These are phyloP conservation scores for Colletotrichum somersetense DNA, from an alignment of 2,329 filamentous ascomycete genomes.

Conservation along the genomic window DNA sequence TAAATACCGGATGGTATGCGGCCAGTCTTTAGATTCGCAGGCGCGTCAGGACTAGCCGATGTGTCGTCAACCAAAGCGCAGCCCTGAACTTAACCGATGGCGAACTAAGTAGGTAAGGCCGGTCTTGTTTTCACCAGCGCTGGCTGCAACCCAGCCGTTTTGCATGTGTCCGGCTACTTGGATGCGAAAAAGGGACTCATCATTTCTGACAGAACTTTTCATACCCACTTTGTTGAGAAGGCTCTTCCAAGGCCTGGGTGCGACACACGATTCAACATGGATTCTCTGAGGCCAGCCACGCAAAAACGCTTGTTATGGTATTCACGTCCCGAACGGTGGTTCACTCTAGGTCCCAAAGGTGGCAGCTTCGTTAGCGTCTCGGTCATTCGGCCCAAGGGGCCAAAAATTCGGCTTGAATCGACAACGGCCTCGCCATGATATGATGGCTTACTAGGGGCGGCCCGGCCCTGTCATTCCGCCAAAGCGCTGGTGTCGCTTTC, in stretches of 20 bases:
- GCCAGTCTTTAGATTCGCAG: neutral
- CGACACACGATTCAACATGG: neutral
- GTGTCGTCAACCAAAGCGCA: conserved; percentile 7
- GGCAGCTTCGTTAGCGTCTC: neutral
- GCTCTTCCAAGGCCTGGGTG: neutral
- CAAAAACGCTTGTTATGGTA: neutral
- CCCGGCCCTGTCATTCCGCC: conserved; percentile 30
- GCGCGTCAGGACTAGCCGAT: conserved; percentile 13
- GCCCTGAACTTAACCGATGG: neutral
- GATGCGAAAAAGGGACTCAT: conserved; percentile 20
- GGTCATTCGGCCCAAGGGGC: conserved; percentile 17
- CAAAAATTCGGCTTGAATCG: conserved; percentile 5
- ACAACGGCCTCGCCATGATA: neutral
- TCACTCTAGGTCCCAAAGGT: neutral
- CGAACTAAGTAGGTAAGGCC: neutral
- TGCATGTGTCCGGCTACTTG: conserved; percentile 13
- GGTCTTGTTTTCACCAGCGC: neutral
- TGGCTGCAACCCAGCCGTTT: conserved; percentile 1
- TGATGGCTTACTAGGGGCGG: conserved; percentile 26
- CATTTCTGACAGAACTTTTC: conserved; percentile 33
- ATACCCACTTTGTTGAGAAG: conserved; percentile 3
- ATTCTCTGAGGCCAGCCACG: neutral
- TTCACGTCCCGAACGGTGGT: neutral
- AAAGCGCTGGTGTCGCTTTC: neutral
- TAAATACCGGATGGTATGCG: conserved; percentile 15